Evolutionary conservation across 768 basidiomycete genomes (phyloP).

Genomic region (Filobasidium wieringae): DNA sequence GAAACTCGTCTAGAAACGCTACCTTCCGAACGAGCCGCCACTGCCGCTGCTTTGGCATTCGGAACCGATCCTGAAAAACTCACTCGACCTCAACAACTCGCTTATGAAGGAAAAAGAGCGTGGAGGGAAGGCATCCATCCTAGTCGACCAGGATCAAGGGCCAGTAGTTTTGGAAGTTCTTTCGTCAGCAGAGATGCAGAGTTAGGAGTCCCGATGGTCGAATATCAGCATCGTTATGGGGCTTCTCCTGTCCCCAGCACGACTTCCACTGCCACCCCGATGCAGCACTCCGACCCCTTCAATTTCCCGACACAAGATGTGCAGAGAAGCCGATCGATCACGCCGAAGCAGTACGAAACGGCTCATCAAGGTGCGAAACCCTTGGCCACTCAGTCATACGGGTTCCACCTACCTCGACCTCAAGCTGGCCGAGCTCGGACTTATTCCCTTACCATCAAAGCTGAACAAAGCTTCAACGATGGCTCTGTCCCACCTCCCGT

Average conservation of each 20-base stretch:
- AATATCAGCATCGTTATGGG: no score
- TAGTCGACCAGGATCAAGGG: not conserved
- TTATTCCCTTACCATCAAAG: not conserved
- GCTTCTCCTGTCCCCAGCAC: no score
- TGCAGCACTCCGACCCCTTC: not conserved
- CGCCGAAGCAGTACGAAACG: not conserved
- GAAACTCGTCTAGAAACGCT: not conserved
- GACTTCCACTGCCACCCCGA: not conserved
- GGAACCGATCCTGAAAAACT: not conserved
- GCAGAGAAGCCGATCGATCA: no score
- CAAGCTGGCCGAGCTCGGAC: constrained; percentile 5
- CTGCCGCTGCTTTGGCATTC: not conserved
- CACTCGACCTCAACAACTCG: constrained; percentile 4
- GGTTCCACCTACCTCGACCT: constrained; percentile 11
- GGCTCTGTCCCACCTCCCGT: no score
- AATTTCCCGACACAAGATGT: not conserved
- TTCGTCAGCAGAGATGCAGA: not conserved
- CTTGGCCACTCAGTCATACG: no score
- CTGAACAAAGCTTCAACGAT: not conserved
- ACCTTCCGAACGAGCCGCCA: not conserved
- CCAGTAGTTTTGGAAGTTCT: no score
- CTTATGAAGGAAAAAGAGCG: constrained; percentile 6
- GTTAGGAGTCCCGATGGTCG: not conserved
- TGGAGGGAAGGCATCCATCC: constrained; percentile 7
- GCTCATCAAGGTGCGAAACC: not conserved